Conservation (phyloP, 345 rosid species). For the Dipteronia sinensis region DNA sequence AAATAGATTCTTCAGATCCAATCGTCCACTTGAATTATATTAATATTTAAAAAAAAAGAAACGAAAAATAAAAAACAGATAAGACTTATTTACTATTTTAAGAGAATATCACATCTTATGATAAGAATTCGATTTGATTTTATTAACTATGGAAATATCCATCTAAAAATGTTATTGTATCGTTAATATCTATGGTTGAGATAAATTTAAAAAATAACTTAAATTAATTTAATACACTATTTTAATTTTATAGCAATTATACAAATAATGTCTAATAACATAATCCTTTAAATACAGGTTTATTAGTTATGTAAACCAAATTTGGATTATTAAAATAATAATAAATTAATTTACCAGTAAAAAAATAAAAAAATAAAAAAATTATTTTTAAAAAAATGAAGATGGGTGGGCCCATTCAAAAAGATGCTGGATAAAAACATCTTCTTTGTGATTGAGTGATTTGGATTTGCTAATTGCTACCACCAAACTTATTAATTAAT, state of each 20-base stretch:
- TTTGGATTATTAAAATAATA: background rate
- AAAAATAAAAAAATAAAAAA: no score
- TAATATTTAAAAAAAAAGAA: no score
- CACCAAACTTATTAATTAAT: background rate
- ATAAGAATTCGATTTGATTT: background rate
- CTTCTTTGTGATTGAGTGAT: background rate
- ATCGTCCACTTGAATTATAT: background rate
- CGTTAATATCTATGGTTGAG: no score
- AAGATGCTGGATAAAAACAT: background rate
- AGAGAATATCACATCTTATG: background rate
- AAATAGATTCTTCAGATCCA: background rate
- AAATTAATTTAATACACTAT: no score
- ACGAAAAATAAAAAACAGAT: no score
- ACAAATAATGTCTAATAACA: background rate
- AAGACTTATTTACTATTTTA: no score
- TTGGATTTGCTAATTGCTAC: conserved; percentile 1
- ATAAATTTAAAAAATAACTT: no score
- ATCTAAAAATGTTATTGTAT: no score
- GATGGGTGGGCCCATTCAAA: background rate
- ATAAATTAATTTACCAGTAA: background rate
- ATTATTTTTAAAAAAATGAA: background rate
- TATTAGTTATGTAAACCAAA: background rate
- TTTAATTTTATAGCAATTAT: no score
- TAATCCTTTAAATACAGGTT: background rate
- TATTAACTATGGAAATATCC: no score